Percentiles rank a stretch among this genome's conserved stretches.
phyloP scores from a whole-genome alignment of 768 basidiomycete species.

The Phylloporus arenicola region DNA sequence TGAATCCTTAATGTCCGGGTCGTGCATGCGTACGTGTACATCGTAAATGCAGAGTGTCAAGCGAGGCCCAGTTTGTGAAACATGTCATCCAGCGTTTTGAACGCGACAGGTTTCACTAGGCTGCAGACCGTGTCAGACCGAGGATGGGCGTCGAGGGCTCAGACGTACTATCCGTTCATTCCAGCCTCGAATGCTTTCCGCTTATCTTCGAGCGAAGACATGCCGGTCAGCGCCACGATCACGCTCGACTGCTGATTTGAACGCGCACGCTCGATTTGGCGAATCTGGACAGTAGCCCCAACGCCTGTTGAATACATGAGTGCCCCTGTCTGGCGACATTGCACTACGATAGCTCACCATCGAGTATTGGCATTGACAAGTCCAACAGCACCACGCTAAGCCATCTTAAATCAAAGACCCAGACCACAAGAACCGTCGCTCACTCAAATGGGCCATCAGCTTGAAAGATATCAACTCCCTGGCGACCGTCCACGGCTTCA shows the following conservation, averaged over 20 bases:
- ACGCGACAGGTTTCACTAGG: slow-evolving; percentile 93
- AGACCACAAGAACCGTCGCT: slow-evolving; percentile 25
- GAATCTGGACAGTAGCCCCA: slow-evolving; percentile 79
- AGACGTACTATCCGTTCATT: slow-evolving; percentile 89
- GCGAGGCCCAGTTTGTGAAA: slow-evolving; percentile 63
- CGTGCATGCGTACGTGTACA: slow-evolving; percentile 1
- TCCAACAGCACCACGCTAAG: slow-evolving; percentile 79
- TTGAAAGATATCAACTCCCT: slow-evolving; percentile 74
- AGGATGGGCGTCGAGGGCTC: background rate
- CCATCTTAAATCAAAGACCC: background rate
- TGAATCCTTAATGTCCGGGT: slow-evolving; percentile 11
- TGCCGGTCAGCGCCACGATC: slow-evolving; percentile 87
- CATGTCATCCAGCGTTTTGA: slow-evolving; percentile 83
- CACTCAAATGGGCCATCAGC: slow-evolving; percentile 82
- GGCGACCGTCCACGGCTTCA: slow-evolving; percentile 79
- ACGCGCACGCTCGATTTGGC: slow-evolving; percentile 57
- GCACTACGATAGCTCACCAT: slow-evolving; percentile 47
- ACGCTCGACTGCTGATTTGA: slow-evolving; percentile 34
- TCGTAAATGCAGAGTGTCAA: slow-evolving; percentile 24
- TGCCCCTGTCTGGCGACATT: background rate
- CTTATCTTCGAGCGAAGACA: slow-evolving; percentile 92
- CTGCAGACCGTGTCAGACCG: slow-evolving; percentile 34
- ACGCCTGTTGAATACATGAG: slow-evolving; percentile 45
- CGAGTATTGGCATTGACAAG: slow-evolving; percentile 90
- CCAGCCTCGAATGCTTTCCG: slow-evolving; percentile 86